Percentiles rank a stretch among this genome's conserved stretches.
These are phyloP conservation scores for Penicillium goetzii DNA, from an alignment of 495 filamentous ascomycete species.

Conservation along the genomic window DNA sequence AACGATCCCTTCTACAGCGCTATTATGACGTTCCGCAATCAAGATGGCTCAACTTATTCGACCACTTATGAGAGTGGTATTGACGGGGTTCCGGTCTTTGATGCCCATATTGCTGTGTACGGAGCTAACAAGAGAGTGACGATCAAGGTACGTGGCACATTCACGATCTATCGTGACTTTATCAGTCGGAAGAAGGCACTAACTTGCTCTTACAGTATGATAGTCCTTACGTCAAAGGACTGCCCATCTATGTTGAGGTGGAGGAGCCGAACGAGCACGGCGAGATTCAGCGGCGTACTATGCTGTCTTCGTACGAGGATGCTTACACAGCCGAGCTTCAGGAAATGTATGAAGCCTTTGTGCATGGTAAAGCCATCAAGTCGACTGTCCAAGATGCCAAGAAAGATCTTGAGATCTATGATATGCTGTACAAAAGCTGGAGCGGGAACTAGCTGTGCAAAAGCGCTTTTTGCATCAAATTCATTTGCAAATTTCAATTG, in stretches of 20 bases:
- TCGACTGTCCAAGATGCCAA: slow-evolving; percentile 48
- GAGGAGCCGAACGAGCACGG: slow-evolving; percentile 43
- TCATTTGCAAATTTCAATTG: not conserved
- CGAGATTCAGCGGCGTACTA: slow-evolving; percentile 31
- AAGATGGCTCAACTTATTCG: slow-evolving; percentile 23
- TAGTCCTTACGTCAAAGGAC: slow-evolving; percentile 56
- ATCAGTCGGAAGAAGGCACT: not conserved
- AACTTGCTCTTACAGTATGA: slow-evolving; percentile 44
- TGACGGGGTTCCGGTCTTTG: slow-evolving; percentile 39
- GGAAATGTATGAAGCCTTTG: slow-evolving; percentile 44
- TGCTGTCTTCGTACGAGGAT: slow-evolving; percentile 52
- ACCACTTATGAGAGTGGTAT: slow-evolving; percentile 31
- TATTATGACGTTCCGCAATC: slow-evolving; percentile 34
- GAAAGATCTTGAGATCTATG: slow-evolving; percentile 49
- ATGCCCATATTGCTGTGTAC: slow-evolving; percentile 53
- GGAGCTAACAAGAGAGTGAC: slow-evolving; percentile 40
- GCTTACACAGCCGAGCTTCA: slow-evolving; percentile 53
- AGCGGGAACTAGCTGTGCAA: not conserved
- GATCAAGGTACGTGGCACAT: slow-evolving; percentile 7
- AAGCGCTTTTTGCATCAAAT: not conserved
- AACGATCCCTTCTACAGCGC: slow-evolving; percentile 42
- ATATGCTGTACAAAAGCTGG: slow-evolving; percentile 29
- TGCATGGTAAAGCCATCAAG: slow-evolving; percentile 47
- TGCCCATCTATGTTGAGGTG: slow-evolving; percentile 50
- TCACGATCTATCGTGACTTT: not conserved